A percentile compares a stretch with the other conserved stretches of the same genome.
phyloP scores from a whole-genome alignment of 345 rosid genomes.

The Citrus trifoliata region DNA sequence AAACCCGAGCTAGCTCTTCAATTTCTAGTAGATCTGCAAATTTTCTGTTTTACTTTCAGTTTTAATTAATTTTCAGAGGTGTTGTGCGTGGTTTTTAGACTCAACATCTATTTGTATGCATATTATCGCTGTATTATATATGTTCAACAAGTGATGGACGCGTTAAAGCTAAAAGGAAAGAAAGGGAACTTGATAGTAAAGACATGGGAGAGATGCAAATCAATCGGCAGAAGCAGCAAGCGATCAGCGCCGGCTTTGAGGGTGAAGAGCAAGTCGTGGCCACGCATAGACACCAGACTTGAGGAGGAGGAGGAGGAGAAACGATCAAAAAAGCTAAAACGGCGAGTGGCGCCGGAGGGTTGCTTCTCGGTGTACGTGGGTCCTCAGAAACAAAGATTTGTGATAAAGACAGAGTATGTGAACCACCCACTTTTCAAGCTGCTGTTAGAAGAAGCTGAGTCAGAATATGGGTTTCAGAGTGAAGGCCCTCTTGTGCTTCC shows the following conservation, averaged over 20 bases:
- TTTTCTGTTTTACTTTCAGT: no score
- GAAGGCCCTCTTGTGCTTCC: slow-evolving; percentile 68
- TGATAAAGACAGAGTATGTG: slow-evolving; percentile 47
- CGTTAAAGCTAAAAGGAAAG: slow-evolving; percentile 16
- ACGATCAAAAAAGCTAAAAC: slow-evolving; percentile 4
- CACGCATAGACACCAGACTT: background rate
- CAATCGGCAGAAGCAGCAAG: slow-evolving; percentile 27
- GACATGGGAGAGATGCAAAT: slow-evolving; percentile 54
- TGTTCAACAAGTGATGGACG: slow-evolving; percentile 17
- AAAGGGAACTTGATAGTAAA: slow-evolving; percentile 37
- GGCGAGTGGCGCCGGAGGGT: slow-evolving; percentile 47
- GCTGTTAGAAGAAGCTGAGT: slow-evolving; percentile 67
- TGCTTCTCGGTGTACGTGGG: slow-evolving; percentile 75
- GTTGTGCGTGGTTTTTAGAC: slow-evolving; percentile 11
- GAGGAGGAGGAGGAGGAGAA: background rate
- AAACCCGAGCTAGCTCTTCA: background rate
- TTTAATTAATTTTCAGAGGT: background rate
- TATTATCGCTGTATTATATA: no score
- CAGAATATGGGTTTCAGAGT: slow-evolving; percentile 54
- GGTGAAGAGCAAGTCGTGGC: slow-evolving; percentile 38
- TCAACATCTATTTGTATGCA: slow-evolving; percentile 14
- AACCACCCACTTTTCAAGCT: slow-evolving; percentile 61
- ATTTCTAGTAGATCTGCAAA: background rate
- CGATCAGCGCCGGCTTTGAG: background rate
- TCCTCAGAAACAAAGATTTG: slow-evolving; percentile 49